phyloP scores from a whole-genome alignment of 441 rosid genomes.

The Populus hybrid region DNA sequence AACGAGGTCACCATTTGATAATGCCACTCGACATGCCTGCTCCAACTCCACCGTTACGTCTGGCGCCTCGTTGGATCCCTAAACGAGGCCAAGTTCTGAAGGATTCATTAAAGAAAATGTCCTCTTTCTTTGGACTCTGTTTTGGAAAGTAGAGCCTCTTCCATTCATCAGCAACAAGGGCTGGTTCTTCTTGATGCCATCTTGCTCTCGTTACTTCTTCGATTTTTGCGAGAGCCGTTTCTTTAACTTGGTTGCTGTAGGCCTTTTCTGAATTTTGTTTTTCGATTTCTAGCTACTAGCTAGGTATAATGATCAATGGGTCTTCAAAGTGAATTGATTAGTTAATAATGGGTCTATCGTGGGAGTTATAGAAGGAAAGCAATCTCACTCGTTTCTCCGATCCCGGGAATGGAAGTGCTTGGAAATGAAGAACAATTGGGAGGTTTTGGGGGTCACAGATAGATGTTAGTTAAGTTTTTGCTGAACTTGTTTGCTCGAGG shows the following conservation, averaged over 20 bases:
- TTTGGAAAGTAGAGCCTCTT: slow-evolving; percentile 9
- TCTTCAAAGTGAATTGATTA: too few species aligned
- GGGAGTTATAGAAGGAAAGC: too few species aligned
- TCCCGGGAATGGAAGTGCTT: too few species aligned
- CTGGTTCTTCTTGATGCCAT: neutral
- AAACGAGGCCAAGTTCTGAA: slow-evolving; percentile 47
- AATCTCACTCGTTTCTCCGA: too few species aligned
- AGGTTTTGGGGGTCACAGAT: too few species aligned
- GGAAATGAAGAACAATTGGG: too few species aligned
- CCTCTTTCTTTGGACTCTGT: slow-evolving; percentile 19
- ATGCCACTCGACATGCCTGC: neutral
- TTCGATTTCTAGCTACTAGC: neutral
- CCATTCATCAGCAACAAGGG: neutral
- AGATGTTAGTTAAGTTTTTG: too few species aligned
- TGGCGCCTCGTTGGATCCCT: slow-evolving; percentile 44
- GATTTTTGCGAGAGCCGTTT: neutral
- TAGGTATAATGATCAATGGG: too few species aligned
- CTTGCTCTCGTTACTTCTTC: neutral
- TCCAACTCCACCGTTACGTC: neutral
- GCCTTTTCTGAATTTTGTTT: neutral
- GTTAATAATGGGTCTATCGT: too few species aligned
- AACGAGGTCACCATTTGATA: too few species aligned
- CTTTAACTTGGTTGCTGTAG: neutral
- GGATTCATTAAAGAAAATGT: slow-evolving; percentile 20
- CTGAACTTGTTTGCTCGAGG: too few species aligned